Evolutionary conservation across 2,329 filamentous ascomycete species (phyloP).

Genomic region (Colletotrichum destructivum): DNA sequence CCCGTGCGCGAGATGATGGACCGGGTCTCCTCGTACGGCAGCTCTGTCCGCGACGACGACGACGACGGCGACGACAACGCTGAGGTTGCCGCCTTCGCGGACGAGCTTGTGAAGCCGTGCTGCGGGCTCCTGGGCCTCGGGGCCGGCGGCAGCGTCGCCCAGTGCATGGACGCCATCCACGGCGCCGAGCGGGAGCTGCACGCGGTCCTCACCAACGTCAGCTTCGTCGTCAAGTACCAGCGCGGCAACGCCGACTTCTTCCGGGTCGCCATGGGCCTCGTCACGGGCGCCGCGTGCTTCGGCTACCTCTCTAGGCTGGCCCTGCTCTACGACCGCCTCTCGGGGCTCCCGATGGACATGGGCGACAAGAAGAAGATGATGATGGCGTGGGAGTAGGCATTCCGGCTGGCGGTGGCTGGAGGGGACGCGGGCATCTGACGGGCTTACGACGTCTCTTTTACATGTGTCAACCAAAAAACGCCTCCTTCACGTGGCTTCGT

Average conservation of each 20-base stretch:
- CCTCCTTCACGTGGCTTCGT: no score
- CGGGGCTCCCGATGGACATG: not conserved
- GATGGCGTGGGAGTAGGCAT: no score
- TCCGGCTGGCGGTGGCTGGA: no score
- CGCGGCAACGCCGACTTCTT: not conserved
- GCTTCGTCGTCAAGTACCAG: not conserved
- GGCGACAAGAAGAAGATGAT: not conserved
- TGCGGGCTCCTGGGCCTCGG: not conserved
- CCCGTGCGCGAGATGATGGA: not conserved
- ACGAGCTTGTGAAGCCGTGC: not conserved
- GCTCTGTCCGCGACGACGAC: not conserved
- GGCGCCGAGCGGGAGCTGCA: not conserved
- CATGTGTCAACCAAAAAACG: no score
- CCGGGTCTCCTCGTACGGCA: not conserved
- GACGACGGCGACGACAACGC: not conserved
- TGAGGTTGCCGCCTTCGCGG: not conserved
- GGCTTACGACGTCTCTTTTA: no score
- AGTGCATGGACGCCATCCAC: not conserved
- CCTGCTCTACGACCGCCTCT: not conserved
- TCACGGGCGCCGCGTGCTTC: not conserved
- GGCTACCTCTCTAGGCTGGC: not conserved
- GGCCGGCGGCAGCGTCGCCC: not conserved
- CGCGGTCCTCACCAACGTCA: not conserved
- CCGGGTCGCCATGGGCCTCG: not conserved
- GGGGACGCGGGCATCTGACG: no score